A percentile compares a stretch with the other conserved stretches of the same genome.
Conservation (phyloP, 306 rosid species). For the Sesbania bispinosa region DNA sequence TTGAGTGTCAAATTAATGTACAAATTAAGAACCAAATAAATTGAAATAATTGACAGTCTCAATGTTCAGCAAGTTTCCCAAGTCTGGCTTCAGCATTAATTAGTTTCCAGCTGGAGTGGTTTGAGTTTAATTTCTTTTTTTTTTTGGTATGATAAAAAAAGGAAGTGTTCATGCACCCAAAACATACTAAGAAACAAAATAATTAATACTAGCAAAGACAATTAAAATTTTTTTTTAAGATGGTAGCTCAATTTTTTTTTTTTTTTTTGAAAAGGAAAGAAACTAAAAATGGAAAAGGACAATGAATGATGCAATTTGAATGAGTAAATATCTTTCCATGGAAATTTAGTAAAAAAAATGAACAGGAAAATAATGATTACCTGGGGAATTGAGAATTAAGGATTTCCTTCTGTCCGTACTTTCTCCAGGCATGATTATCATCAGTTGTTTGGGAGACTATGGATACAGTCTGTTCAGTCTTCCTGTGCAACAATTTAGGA, state of each 20-base stretch:
- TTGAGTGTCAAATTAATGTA: not conserved
- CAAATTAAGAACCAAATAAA: not conserved
- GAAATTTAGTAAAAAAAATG: not conserved
- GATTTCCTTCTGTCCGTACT: constrained; percentile 88
- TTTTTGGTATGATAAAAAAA: not conserved
- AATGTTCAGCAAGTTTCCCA: not conserved
- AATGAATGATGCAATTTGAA: not conserved
- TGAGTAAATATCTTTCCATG: not conserved
- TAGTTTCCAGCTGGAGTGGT: not conserved
- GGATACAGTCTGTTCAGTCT: constrained; percentile 36
- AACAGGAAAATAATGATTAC: constrained; percentile 32
- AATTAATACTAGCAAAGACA: not conserved
- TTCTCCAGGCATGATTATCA: constrained; percentile 73
- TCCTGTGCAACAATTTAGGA: constrained; percentile 45
- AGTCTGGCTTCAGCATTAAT: not conserved
- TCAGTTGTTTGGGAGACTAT: constrained; percentile 25
- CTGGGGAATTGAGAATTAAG: constrained; percentile 70
- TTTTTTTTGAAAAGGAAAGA: not conserved
- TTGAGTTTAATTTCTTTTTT: not conserved
- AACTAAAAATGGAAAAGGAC: not conserved
- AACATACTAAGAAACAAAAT: not conserved
- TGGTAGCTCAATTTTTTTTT: not conserved
- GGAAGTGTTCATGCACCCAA: not conserved
- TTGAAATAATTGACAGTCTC: not conserved
- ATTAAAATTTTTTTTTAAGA: not conserved